A percentile compares a stretch with the other conserved stretches of the same genome.
Evolutionary conservation across 2,329 filamentous ascomycete genomes (phyloP).

Genomic region (Fusarium concolor): DNA sequence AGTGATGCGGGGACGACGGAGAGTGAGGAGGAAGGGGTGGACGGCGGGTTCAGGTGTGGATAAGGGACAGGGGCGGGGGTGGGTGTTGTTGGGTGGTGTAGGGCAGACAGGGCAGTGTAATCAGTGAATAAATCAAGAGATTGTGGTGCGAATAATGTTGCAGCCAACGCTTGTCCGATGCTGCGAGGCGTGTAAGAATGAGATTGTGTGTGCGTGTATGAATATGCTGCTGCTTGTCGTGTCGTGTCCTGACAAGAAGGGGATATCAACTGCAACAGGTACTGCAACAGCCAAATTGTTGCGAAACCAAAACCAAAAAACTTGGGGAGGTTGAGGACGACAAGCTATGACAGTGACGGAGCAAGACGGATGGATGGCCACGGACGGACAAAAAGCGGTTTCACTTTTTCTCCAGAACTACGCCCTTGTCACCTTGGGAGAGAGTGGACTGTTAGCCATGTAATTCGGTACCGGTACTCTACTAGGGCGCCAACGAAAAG

Average conservation of each 20-base stretch:
- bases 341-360: slow-evolving; percentile 14
- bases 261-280: slow-evolving; percentile 5
- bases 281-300: slow-evolving; percentile 12
- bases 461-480: slow-evolving; percentile 17
- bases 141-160: slow-evolving; percentile 27
- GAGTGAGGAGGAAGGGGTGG: too few species aligned
- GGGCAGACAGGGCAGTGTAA: slow-evolving; percentile 29
- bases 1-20: too few species aligned
- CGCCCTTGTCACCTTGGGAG: slow-evolving; percentile 26
- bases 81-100: slow-evolving; percentile 31
- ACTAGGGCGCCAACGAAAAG: slow-evolving; percentile 41
- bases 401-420: slow-evolving; percentile 31
- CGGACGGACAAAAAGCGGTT: slow-evolving; percentile 34
- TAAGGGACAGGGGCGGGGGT: slow-evolving; percentile 48
- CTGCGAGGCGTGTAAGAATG: slow-evolving; percentile 11
- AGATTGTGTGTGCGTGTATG: background rate
- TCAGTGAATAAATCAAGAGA: slow-evolving; percentile 29
- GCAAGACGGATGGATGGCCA: slow-evolving; percentile 30
- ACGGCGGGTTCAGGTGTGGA: too few species aligned
- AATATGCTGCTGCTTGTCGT: slow-evolving; percentile 6
- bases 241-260: background rate
- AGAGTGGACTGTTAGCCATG: slow-evolving; percentile 36
- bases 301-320: slow-evolving; percentile 21
- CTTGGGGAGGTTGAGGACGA: slow-evolving; percentile 17
- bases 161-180: slow-evolving; percentile 26